phyloP scores from a whole-genome alignment of 1,284 basidiomycete species.

The Ceratobasidium sp. region DNA sequence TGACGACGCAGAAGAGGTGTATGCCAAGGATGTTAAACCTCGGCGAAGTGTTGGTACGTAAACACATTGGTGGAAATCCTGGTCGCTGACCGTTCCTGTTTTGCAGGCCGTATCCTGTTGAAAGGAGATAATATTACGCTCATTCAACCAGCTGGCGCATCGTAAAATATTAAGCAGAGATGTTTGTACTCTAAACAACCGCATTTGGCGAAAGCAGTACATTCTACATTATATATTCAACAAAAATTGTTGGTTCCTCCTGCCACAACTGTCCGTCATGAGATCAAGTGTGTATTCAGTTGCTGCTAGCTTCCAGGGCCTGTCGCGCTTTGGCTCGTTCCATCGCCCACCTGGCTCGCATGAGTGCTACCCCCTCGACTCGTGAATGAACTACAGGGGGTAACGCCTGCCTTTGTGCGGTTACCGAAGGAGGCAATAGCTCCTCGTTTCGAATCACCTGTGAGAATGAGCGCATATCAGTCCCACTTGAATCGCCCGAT shows the following conservation, averaged over 20 bases:
- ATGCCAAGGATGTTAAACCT: constrained; percentile 85
- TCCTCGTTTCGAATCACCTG: constrained; percentile 46
- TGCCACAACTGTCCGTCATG: constrained; percentile 52
- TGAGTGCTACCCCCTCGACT: constrained; percentile 33
- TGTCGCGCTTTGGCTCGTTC: constrained; percentile 37
- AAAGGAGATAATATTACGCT: constrained; percentile 98
- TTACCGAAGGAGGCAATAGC: constrained; percentile 34
- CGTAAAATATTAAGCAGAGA: not conserved
- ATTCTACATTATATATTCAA: not conserved
- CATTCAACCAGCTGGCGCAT: constrained; percentile 67
- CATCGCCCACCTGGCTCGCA: constrained; percentile 43
- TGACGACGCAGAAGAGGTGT: constrained; percentile 95
- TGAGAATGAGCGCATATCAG: not conserved
- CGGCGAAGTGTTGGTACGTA: constrained; percentile 76
- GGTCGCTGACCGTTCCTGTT: constrained; percentile 52
- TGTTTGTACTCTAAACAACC: constrained; percentile 53
- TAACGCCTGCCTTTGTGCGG: constrained; percentile 55
- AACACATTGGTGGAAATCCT: constrained; percentile 54
- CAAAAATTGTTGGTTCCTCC: not conserved
- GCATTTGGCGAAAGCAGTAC: not conserved
- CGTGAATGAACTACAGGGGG: constrained; percentile 40
- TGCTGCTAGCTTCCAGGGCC: constrained; percentile 9
- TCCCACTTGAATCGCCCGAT: not conserved
- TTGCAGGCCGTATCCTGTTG: constrained; percentile 84
- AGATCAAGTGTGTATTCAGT: constrained; percentile 49